Conservation (phyloP, 805 yeast species). For the Wickerhamomyces rabaulensis region DNA sequence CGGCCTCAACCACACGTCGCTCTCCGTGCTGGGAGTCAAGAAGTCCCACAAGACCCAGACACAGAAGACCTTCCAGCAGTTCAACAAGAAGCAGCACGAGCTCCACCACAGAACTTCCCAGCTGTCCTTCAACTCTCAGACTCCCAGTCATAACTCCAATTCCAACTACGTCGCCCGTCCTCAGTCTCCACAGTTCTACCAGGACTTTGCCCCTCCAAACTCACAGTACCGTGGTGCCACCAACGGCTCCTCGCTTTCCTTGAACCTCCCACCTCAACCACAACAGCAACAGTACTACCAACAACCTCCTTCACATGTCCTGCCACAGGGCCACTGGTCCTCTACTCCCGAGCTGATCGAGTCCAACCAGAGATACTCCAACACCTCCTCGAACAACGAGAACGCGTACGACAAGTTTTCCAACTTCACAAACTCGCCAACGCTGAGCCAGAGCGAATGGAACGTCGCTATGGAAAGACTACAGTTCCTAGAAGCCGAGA, state of each 20-base stretch:
- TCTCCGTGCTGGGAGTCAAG: constrained; percentile 17
- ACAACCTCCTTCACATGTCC: background rate
- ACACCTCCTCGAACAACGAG: background rate
- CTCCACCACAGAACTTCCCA: background rate
- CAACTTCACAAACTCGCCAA: constrained; percentile 9
- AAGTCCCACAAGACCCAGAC: constrained; percentile 20
- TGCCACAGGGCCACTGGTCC: constrained; percentile 8
- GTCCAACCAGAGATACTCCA: background rate
- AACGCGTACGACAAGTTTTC: background rate
- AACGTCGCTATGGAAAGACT: constrained; percentile 1
- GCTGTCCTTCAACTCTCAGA: background rate
- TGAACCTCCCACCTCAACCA: background rate
- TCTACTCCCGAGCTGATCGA: background rate
- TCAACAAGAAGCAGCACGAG: constrained; percentile 13
- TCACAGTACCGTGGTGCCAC: background rate
- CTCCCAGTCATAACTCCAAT: background rate
- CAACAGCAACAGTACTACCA: background rate
- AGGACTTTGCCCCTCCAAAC: constrained; percentile 6
- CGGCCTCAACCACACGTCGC: constrained; percentile 21
- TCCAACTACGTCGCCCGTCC: background rate
- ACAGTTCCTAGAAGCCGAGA: constrained; percentile 9
- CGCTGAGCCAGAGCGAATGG: constrained; percentile 11
- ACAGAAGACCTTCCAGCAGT: constrained; percentile 22
- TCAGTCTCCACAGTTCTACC: constrained; percentile 1
- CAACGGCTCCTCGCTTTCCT: background rate